Evolutionary conservation across 257 asterid genomes (phyloP).

Genomic region (Mitragyna speciosa): DNA sequence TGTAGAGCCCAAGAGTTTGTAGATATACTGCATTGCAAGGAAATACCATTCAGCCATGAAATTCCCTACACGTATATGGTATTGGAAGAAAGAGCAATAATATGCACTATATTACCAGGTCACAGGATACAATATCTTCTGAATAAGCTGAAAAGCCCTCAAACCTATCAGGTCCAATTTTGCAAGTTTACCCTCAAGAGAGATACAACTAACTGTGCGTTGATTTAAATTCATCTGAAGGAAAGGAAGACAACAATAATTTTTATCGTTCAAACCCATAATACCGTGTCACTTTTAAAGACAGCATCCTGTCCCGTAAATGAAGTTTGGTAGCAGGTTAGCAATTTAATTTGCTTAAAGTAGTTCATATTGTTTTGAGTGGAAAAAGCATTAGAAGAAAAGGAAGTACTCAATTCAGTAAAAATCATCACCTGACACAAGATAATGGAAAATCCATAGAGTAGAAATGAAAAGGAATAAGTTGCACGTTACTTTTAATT

Average conservation of each 20-base stretch:
- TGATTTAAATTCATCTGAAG: conserved; percentile 48
- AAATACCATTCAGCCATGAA: conserved; percentile 18
- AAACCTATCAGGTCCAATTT: conserved; percentile 75
- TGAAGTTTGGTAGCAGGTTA: background rate
- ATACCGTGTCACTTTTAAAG: background rate
- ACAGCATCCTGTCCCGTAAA: background rate
- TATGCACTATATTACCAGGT: conserved; percentile 44
- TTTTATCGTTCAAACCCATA: background rate
- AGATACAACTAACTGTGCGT: conserved; percentile 46
- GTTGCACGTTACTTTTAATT: background rate
- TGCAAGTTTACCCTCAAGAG: conserved; percentile 77
- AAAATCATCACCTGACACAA: background rate
- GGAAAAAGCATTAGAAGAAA: background rate
- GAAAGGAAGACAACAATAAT: conserved; percentile 14
- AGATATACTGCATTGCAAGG: conserved; percentile 37
- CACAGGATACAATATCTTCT: conserved; percentile 61
- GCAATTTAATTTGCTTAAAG: background rate
- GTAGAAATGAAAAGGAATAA: background rate
- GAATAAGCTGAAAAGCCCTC: conserved; percentile 59
- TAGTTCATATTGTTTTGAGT: background rate
- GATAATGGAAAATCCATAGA: background rate
- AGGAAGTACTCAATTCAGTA: background rate
- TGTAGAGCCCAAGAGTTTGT: conserved; percentile 36
- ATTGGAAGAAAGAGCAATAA: conserved; percentile 16
- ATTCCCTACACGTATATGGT: background rate